Evolutionary conservation across 345 rosid species (phyloP).

Genomic region (Trapa incisa): DNA sequence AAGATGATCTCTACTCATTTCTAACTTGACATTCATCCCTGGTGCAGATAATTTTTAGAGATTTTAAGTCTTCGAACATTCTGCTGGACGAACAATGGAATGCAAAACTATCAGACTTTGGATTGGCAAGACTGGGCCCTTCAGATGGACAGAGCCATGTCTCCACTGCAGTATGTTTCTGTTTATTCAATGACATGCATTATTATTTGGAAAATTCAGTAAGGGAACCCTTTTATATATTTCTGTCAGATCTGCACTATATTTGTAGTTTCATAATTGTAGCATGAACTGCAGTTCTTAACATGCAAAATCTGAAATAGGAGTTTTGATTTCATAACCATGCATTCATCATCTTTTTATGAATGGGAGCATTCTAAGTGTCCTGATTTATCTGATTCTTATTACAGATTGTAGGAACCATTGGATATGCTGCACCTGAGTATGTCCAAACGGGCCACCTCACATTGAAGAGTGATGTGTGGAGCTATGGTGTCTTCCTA

Average conservation of each 20-base stretch:
- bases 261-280: background rate
- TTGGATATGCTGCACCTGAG: slow-evolving; percentile 95
- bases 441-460: slow-evolving; percentile 80
- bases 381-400: slow-evolving; percentile 1
- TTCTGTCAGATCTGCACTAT: background rate
- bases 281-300: background rate
- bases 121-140: slow-evolving; percentile 94
- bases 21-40: background rate
- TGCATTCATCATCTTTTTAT: too few species aligned
- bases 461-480: slow-evolving; percentile 70
- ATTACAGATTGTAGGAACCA: slow-evolving; percentile 75
- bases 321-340: too few species aligned
- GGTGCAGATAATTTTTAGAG: slow-evolving; percentile 76
- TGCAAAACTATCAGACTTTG: slow-evolving; percentile 87
- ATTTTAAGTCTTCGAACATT: slow-evolving; percentile 91
- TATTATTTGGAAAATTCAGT: background rate
- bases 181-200: background rate
- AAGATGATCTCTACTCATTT: background rate
- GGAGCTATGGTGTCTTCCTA: slow-evolving; percentile 84
- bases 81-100: slow-evolving; percentile 89
- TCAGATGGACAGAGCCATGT: slow-evolving; percentile 79
- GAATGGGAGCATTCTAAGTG: background rate
- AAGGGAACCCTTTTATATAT: background rate
- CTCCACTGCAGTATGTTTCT: slow-evolving; percentile 63
- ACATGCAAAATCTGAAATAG: background rate